phyloP scores from a whole-genome alignment of 2,329 filamentous ascomycete species.

The Scedosporium aurantiacum region DNA sequence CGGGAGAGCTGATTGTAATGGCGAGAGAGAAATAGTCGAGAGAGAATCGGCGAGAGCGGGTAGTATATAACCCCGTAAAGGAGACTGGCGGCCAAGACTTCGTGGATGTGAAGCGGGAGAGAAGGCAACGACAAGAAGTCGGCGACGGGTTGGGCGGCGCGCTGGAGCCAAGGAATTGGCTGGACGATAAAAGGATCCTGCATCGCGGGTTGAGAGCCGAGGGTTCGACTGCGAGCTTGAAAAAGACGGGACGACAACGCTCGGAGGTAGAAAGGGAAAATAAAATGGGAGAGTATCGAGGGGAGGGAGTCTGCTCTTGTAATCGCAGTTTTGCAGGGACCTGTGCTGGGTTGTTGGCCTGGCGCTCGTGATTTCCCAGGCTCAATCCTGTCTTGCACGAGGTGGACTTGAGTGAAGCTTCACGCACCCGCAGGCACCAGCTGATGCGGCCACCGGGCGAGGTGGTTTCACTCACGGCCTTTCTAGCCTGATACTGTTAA shows the following conservation, averaged over 20 bases:
- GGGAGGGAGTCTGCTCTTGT: too few species aligned
- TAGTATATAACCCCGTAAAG: slow-evolving; percentile 60
- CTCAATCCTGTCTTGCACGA: too few species aligned
- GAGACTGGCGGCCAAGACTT: slow-evolving; percentile 54
- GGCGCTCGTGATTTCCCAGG: too few species aligned
- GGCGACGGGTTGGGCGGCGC: slow-evolving; percentile 52
- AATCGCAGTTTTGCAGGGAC: too few species aligned
- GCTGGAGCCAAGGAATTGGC: slow-evolving; percentile 44
- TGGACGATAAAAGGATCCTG: slow-evolving; percentile 60
- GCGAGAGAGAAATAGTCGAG: slow-evolving; percentile 47
- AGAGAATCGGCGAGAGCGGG: slow-evolving; percentile 57
- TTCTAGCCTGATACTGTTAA: too few species aligned
- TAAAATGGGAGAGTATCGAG: too few species aligned
- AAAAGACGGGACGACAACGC: background rate
- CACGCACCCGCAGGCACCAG: too few species aligned
- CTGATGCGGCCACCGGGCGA: too few species aligned
- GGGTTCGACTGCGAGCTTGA: background rate
- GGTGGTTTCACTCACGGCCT: too few species aligned
- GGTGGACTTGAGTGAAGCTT: too few species aligned
- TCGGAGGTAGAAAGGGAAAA: too few species aligned
- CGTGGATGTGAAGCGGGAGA: slow-evolving; percentile 67
- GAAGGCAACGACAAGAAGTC: slow-evolving; percentile 50
- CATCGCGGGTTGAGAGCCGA: slow-evolving; percentile 35
- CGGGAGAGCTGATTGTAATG: slow-evolving; percentile 53
- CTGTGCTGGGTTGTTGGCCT: too few species aligned